Percentiles rank a stretch among this genome's conserved stretches.
phyloP scores from a whole-genome alignment of 306 rosid genomes.

The Dicorynia guianensis region DNA sequence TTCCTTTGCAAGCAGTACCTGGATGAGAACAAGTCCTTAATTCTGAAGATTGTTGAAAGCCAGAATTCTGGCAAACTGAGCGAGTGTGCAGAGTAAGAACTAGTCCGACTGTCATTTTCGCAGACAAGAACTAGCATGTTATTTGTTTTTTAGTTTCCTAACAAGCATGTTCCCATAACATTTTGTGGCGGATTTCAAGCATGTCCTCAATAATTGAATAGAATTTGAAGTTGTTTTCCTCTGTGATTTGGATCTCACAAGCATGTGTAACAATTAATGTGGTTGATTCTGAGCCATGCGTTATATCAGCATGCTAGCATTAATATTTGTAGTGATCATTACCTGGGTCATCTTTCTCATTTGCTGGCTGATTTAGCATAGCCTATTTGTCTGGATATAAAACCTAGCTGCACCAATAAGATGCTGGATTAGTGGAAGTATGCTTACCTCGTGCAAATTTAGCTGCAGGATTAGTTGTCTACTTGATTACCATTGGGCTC shows the following conservation, averaged over 20 bases:
- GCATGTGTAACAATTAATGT: neutral
- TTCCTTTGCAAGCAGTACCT: slow-evolving; percentile 71
- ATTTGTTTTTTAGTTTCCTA: neutral
- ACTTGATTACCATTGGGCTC: no score
- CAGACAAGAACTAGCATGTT: neutral
- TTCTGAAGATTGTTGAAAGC: slow-evolving; percentile 99
- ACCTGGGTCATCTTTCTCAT: slow-evolving; percentile 6
- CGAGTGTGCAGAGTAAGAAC: slow-evolving; percentile 97
- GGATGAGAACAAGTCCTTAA: slow-evolving; percentile 96
- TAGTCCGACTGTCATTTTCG: slow-evolving; percentile 19
- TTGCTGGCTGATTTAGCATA: no score
- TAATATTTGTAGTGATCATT: neutral
- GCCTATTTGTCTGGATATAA: no score
- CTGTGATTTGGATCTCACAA: neutral
- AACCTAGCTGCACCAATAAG: no score
- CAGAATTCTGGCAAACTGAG: slow-evolving; percentile 90
- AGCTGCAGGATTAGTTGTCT: no score
- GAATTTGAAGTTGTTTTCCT: neutral
- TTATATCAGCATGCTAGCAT: neutral
- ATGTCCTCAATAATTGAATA: neutral
- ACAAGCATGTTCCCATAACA: neutral
- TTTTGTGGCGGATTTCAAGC: neutral
- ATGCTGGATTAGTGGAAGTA: no score
- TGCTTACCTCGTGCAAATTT: no score
- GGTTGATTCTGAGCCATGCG: neutral